Conservation (phyloP, 371 early-diverging fungal genomes). For the Actinomucor elegans region DNA sequence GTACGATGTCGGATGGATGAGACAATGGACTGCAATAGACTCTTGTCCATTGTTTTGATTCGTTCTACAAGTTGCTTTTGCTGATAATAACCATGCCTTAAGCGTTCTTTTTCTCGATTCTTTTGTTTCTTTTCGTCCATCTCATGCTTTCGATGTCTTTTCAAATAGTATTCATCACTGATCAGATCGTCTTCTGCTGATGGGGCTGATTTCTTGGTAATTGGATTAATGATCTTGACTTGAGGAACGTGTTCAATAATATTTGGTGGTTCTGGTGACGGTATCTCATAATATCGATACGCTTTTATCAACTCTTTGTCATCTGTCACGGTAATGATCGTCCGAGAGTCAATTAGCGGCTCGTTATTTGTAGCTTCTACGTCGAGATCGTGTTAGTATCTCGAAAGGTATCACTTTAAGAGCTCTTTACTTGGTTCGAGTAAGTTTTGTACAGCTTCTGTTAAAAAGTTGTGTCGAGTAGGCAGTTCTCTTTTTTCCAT, state of each 20-base stretch:
- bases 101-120: conserved; percentile 65
- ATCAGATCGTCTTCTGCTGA: conserved; percentile 1
- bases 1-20: conserved; percentile 40
- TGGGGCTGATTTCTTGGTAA: neutral
- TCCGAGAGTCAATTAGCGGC: conserved; percentile 8
- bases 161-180: conserved; percentile 57
- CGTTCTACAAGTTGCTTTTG: conserved; percentile 62
- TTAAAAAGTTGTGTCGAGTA: conserved; percentile 25
- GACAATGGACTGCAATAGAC: conserved; percentile 34
- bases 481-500: conserved; percentile 22
- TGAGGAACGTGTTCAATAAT: conserved; percentile 13
- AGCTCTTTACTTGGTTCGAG: conserved; percentile 26
- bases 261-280: neutral
- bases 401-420: too few species aligned
- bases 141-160: conserved; percentile 63
- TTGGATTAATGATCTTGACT: neutral
- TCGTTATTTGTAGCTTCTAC: conserved; percentile 1
- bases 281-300: neutral
- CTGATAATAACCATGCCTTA: conserved; percentile 64
- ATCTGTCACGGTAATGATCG: conserved; percentile 10
- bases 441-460: conserved; percentile 22
- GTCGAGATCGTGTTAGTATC: too few species aligned
- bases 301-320: neutral
- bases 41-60: conserved; percentile 52
- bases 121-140: conserved; percentile 65